Percentiles rank a stretch among this genome's conserved stretches.
Evolutionary conservation across 169 alveolate genomes (phyloP).

Genomic region (Plasmodium sp.): DNA sequence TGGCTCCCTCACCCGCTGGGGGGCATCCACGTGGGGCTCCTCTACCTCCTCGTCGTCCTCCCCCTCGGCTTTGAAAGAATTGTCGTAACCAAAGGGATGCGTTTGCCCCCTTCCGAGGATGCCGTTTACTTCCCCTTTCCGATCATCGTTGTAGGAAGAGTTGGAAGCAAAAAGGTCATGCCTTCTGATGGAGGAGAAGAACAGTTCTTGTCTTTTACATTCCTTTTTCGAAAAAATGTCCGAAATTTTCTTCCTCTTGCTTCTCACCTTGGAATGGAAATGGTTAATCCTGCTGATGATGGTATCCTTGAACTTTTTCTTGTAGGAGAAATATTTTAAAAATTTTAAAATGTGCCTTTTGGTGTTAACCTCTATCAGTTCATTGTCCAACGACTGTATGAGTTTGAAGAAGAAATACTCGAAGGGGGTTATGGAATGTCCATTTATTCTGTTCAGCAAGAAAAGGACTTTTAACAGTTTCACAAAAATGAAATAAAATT

Average conservation of each 20-base stretch:
- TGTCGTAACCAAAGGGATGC: not conserved
- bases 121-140: not conserved
- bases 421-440: constrained; percentile 13
- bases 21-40: not conserved
- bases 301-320: constrained; percentile 56
- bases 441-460: constrained; percentile 20
- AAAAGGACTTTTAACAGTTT: constrained; percentile 31
- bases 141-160: not conserved
- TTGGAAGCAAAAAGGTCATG: not conserved
- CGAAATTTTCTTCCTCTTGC: constrained; percentile 31
- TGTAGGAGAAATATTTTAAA: constrained; percentile 42
- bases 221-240: constrained; percentile 24
- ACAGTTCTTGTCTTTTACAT: not conserved
- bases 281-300: constrained; percentile 16
- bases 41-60: not conserved
- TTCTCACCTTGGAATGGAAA: constrained; percentile 40
- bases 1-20: not conserved
- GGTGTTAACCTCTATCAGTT: constrained; percentile 24
- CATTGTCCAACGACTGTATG: constrained; percentile 39
- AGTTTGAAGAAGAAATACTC: constrained; percentile 52
- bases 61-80: not conserved
- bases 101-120: not conserved
- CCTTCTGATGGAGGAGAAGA: not conserved
- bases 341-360: constrained; percentile 22
- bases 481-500: constrained; percentile 50